Base-by-base conservation (phyloP, 495 filamentous ascomycete species). In the Penicillium daleae region DNA sequence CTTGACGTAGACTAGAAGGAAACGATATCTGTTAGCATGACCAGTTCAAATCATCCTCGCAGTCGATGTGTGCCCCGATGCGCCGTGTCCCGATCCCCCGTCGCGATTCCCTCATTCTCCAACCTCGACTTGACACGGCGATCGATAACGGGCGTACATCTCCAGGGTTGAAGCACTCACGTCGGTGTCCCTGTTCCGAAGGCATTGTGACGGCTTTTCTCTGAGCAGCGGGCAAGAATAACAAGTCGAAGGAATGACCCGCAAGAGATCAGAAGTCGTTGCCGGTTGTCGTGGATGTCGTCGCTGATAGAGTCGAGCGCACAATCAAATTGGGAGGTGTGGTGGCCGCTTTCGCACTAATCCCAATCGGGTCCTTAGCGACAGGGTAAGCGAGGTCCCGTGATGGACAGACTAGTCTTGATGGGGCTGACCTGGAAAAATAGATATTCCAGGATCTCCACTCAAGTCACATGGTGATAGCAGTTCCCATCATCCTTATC, bases 1-100 rank as follows among this genome's bases (percentile, higher is more conserved):
- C 92, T 96, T 95, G 77, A 96, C 92, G 76, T 95, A 97, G 81
- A 96, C 90, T 95, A 81, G 74, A 63, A 61, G 19, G 51, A 68
- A 59, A 64, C 64, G 61, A 63, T 35, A 63, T 53, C 63, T 53
- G 72, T 80, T 76, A 83, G 78, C 69, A 77, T 66, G 66, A 40
- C 29, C 19, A 65, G 50, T 52, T 57, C 57, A 56, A 54, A 64
- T 57, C 65, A 42, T 55, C 46, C 9, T 63, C 40, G 48, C 59
- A 62, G 53, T 46, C 22, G 39, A 26, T 22, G 19, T 67, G 35
- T 53, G 51, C 51, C 19, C 6, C 33, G 56, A 69, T 69, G 66
- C 67, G 65, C 60, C 54, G 32, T 54, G 32, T 54, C 31, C 29
- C 29, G 49, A 52, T 31, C 3, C 19, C 31, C 22, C 10, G n/a